A percentile compares a stretch with the other conserved stretches of the same genome.
phyloP scores from a whole-genome alignment of 108 stramenopile genomes.

The Skeletonema marinoi region DNA sequence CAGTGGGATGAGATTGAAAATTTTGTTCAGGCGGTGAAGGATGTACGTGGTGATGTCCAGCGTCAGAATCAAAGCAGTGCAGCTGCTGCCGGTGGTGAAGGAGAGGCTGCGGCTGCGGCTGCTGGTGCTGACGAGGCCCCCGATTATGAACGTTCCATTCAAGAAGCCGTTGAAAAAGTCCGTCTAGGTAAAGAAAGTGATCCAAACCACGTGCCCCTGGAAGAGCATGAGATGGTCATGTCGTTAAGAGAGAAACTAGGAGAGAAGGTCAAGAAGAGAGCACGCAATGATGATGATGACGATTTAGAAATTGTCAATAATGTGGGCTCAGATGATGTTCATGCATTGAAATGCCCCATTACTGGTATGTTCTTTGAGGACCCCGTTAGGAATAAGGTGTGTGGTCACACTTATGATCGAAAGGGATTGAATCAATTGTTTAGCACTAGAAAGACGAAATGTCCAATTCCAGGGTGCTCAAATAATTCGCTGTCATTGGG shows the following conservation, averaged over 20 bases:
- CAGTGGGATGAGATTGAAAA: constrained; percentile 46
- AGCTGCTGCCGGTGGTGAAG: not conserved
- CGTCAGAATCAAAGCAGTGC: constrained; percentile 10
- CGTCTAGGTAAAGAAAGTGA: constrained; percentile 19
- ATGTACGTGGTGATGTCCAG: constrained; percentile 27
- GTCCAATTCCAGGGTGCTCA: constrained; percentile 71
- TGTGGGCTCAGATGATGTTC: constrained; percentile 11
- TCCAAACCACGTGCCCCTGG: constrained; percentile 4
- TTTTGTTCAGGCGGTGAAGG: constrained; percentile 46
- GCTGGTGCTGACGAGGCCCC: constrained; percentile 25
- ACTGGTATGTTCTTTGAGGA: constrained; percentile 59
- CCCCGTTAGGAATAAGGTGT: constrained; percentile 69
- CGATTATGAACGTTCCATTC: constrained; percentile 44
- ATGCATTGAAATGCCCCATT: constrained; percentile 66
- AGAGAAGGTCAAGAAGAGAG: constrained; percentile 42
- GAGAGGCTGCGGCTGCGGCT: not conserved
- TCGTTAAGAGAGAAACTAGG: constrained; percentile 26
- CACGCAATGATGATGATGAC: constrained; percentile 46
- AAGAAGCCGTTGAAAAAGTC: constrained; percentile 29
- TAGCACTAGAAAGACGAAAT: constrained; percentile 30
- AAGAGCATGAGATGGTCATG: constrained; percentile 24
- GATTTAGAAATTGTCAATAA: constrained; percentile 38
- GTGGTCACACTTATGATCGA: constrained; percentile 62
- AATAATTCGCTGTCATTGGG: constrained; percentile 35
- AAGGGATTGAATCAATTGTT: constrained; percentile 56